phyloP scores from a whole-genome alignment of 2,329 filamentous ascomycete genomes.

The Chrysoporthe austroafricana region DNA sequence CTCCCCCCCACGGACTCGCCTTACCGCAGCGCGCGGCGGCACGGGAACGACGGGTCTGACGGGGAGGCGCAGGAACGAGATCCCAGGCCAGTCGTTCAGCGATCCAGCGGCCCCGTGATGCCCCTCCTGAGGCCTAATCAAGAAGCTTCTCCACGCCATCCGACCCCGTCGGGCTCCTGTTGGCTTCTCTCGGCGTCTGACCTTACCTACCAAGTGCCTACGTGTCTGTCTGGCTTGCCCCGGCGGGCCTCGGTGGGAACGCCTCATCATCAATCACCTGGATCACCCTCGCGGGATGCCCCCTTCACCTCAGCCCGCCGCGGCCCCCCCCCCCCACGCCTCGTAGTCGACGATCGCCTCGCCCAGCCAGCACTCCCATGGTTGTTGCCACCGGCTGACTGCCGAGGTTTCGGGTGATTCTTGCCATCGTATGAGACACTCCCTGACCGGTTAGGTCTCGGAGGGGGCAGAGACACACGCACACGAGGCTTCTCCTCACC shows the following conservation, averaged over 20 bases:
- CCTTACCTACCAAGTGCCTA: too few relatives aligned
- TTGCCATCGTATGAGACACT: background rate
- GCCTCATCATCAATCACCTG: too few relatives aligned
- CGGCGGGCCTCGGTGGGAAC: too few relatives aligned
- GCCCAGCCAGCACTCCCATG: background rate
- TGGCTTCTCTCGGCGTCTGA: too few relatives aligned
- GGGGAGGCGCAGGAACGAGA: conserved; percentile 27
- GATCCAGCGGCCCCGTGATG: conserved; percentile 22
- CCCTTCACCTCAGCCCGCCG: too few relatives aligned
- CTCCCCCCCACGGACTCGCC: too few relatives aligned
- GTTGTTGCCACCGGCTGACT: background rate
- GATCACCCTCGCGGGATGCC: too few relatives aligned
- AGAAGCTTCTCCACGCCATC: background rate
- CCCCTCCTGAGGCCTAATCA: background rate
- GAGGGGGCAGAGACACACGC: background rate
- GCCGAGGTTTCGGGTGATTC: background rate
- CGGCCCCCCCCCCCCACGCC: too few relatives aligned
- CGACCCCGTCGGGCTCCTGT: too few relatives aligned
- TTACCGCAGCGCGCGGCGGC: background rate
- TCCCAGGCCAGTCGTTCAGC: conserved; percentile 13
- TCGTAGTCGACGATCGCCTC: background rate
- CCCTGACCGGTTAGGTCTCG: background rate
- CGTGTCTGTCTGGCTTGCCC: too few relatives aligned
- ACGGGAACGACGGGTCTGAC: conserved; percentile 13
- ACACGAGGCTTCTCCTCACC: background rate